phyloP scores from a whole-genome alignment of 2,329 filamentous ascomycete genomes.

The Calonectria pseudoturangicola region DNA sequence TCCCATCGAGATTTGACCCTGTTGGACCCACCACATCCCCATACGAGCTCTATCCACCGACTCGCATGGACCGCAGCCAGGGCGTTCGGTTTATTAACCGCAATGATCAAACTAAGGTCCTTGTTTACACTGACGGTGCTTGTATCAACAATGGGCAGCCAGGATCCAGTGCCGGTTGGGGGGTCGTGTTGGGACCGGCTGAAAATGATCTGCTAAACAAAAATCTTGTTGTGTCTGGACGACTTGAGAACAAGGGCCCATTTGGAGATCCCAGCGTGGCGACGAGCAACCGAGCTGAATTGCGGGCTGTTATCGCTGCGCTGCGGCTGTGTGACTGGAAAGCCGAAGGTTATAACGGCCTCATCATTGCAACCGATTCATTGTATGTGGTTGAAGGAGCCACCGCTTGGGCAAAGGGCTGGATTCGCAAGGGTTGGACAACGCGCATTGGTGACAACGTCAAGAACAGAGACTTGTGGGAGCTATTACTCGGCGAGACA shows the following conservation, averaged over 20 bases:
- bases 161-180: conserved; percentile 63
- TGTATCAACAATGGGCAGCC: conserved; percentile 64
- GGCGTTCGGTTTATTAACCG: conserved; percentile 37
- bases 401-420: conserved; percentile 31
- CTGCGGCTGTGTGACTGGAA: conserved; percentile 49
- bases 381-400: conserved; percentile 41
- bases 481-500: conserved; percentile 65
- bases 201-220: background rate
- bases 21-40: background rate
- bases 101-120: conserved; percentile 43
- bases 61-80: background rate
- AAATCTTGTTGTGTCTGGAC: conserved; percentile 43
- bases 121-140: conserved; percentile 67
- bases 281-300: conserved; percentile 65
- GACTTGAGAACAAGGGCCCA: conserved; percentile 66
- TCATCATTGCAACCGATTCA: conserved; percentile 63
- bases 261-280: conserved; percentile 59
- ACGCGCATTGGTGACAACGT: conserved; percentile 59
- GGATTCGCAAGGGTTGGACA: conserved; percentile 65
- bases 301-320: conserved; percentile 37
- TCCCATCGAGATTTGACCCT: conserved; percentile 27
- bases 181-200: conserved; percentile 54
- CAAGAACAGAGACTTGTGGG: conserved; percentile 73
- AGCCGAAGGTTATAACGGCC: conserved; percentile 54
- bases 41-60: conserved; percentile 18